Conservation (phyloP, 2,329 filamentous ascomycete species). For the Arachnomyces sp. region DNA sequence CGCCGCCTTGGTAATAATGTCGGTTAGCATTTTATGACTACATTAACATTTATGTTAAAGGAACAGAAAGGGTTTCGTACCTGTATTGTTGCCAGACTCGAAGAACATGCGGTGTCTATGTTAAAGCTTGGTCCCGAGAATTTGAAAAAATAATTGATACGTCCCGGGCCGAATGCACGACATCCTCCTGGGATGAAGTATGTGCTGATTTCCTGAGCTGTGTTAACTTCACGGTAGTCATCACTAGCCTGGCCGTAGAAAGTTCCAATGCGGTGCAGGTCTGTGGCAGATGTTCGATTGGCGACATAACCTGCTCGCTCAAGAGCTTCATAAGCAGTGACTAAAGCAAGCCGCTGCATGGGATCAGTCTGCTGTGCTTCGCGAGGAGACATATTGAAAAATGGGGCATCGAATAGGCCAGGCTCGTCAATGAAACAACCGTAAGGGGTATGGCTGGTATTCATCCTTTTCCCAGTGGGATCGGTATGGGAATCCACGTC, state of each 20-base stretch:
- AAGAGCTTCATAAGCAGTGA: constrained; percentile 63
- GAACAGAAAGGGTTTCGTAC: constrained; percentile 21
- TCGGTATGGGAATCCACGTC: constrained; percentile 48
- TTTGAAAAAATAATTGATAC: constrained; percentile 64
- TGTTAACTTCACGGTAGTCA: constrained; percentile 15
- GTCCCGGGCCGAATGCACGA: constrained; percentile 23
- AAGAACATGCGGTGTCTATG: constrained; percentile 65
- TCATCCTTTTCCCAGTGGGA: constrained; percentile 59
- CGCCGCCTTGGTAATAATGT: constrained; percentile 19
- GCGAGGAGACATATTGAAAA: constrained; percentile 72
- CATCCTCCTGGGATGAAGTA: constrained; percentile 17
- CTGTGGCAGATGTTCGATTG: neutral
- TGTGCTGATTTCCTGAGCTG: constrained; percentile 17
- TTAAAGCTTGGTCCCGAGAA: constrained; percentile 60
- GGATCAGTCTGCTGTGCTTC: constrained; percentile 66
- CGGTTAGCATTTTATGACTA: too few relatives aligned
- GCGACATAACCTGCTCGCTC: constrained; percentile 1
- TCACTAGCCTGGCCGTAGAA: constrained; percentile 1
- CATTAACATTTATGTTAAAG: too few relatives aligned
- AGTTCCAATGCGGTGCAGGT: constrained; percentile 2
- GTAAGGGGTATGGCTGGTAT: constrained; percentile 64
- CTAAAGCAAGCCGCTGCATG: constrained; percentile 43
- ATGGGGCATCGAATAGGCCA: constrained; percentile 62
- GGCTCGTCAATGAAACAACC: constrained; percentile 66
- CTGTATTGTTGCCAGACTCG: constrained; percentile 58